Base-by-base conservation (phyloP, 805 yeast species). In the Saccharomycopsis sp. region DNA sequence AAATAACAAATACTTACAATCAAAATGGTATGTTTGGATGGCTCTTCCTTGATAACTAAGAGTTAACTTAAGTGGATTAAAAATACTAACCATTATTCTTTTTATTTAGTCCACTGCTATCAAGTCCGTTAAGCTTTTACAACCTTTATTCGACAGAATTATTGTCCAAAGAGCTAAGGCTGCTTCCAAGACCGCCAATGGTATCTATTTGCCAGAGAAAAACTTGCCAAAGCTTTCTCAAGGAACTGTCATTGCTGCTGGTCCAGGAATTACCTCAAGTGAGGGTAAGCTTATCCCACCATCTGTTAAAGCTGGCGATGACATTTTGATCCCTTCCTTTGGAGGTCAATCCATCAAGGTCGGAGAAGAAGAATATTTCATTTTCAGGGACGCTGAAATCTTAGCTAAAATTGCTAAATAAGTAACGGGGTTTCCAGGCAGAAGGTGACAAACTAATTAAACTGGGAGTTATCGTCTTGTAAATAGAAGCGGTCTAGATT, bases 141-240 rank as follows among this genome's bases (percentile, higher is more conserved):
- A 86, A 65, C 99, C 99, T 64, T 84, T 96, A 67, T 80, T 94
- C 67, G 98, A 94, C 85, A 87, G 99, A 77, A 93, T 94, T 62
- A 83, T 94, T 64, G 97, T 94, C 63, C 97, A 92, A 79, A 88
- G 97, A 75, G 76, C 87, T 70, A 91, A 90, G 80, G 96, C 96
- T 61, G 86, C 89, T 70, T 81, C 93, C 65, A 81, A 91, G 78
- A 92, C 98, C 61, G 87, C 96, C 59, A 85, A 94, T 52, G 98
- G 98, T 70, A 82, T 92, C 69, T 89, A 84, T 76, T 86, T 92
- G 66, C 98, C 98, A 63, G 97, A 92, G 77, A 91, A 91, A 81
- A 92, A 93, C 79, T 96, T 87, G 68, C 93, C 89, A 73, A 94
- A 93, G 78, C 82, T 91, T 70, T 89, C 89, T 79, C 88, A 90